These are phyloP conservation scores for Juglanconis oblonga DNA, from an alignment of 2,329 filamentous ascomycete genomes.

Conservation along the genomic window DNA sequence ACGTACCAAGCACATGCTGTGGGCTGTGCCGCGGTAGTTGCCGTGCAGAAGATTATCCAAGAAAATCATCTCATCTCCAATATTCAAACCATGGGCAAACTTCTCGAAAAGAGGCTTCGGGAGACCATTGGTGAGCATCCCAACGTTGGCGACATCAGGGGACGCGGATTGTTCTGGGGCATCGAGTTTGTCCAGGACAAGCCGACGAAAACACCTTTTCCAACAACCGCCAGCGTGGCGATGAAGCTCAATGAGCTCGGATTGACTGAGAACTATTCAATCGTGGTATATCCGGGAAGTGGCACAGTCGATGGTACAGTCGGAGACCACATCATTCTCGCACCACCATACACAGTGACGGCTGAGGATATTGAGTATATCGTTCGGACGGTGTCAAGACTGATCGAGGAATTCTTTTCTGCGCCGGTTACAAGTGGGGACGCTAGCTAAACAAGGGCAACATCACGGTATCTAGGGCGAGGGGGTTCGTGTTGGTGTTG, in stretches of 20 bases:
- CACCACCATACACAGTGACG: constrained; percentile 66
- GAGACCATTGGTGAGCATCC: constrained; percentile 30
- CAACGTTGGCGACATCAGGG: constrained; percentile 41
- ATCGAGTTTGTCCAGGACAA: constrained; percentile 40
- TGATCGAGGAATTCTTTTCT: constrained; percentile 50
- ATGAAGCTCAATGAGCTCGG: constrained; percentile 32
- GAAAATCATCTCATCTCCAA: constrained; percentile 34
- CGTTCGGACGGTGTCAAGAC: constrained; percentile 45
- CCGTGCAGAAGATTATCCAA: constrained; percentile 37
- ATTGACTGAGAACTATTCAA: constrained; percentile 28
- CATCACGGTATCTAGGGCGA: not conserved
- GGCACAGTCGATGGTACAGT: constrained; percentile 57
- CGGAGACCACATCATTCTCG: constrained; percentile 69
- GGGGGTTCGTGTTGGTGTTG: not conserved
- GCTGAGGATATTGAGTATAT: constrained; percentile 54
- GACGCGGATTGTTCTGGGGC: constrained; percentile 43
- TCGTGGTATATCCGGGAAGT: constrained; percentile 60
- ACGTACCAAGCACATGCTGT: constrained; percentile 48
- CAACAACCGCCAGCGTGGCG: constrained; percentile 28
- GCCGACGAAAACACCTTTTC: constrained; percentile 30
- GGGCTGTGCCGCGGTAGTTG: constrained; percentile 37
- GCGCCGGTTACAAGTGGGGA: no score
- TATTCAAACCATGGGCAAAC: constrained; percentile 29
- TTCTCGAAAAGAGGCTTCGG: constrained; percentile 29
- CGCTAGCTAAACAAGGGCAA: not conserved